A percentile compares a stretch with the other conserved stretches of the same genome.
These are phyloP conservation scores for Huntiella omanensis DNA, from an alignment of 2,329 filamentous ascomycete species.

Conservation along the genomic window DNA sequence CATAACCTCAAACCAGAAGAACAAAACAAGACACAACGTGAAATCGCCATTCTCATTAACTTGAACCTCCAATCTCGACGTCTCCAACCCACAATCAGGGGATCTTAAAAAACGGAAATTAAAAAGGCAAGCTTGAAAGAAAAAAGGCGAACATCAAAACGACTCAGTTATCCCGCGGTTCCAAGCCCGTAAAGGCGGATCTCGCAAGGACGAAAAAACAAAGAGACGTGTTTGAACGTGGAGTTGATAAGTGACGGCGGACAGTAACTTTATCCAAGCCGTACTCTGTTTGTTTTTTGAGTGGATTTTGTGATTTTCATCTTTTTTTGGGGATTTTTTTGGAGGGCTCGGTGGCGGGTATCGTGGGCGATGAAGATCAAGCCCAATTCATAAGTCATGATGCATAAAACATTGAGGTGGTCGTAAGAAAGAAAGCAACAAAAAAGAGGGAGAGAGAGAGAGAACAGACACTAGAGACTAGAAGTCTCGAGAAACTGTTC, in stretches of 20 bases:
- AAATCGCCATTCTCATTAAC: background rate
- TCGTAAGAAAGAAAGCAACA: slow-evolving; percentile 1
- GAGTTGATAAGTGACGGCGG: background rate
- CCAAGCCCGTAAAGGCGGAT: background rate
- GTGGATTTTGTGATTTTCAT: slow-evolving; percentile 5
- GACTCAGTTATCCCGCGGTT: background rate
- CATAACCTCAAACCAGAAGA: background rate
- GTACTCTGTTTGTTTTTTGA: slow-evolving; percentile 4
- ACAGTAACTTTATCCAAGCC: too few species aligned
- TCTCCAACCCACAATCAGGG: background rate
- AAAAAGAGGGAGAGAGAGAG: background rate
- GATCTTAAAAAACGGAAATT: background rate
- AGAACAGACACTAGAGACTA: background rate
- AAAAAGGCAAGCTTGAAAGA: background rate
- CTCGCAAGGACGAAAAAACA: background rate
- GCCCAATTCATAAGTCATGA: background rate
- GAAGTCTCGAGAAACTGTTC: background rate
- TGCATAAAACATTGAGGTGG: slow-evolving; percentile 4
- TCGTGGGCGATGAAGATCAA: too few species aligned
- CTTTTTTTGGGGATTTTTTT: slow-evolving; percentile 4
- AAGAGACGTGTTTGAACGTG: background rate
- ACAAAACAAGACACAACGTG: background rate
- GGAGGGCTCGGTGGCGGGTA: background rate
- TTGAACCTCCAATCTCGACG: background rate
- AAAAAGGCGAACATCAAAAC: slow-evolving; percentile 1